Base-by-base conservation (phyloP, 306 rosid genomes). In the Prosopis cineraria region DNA sequence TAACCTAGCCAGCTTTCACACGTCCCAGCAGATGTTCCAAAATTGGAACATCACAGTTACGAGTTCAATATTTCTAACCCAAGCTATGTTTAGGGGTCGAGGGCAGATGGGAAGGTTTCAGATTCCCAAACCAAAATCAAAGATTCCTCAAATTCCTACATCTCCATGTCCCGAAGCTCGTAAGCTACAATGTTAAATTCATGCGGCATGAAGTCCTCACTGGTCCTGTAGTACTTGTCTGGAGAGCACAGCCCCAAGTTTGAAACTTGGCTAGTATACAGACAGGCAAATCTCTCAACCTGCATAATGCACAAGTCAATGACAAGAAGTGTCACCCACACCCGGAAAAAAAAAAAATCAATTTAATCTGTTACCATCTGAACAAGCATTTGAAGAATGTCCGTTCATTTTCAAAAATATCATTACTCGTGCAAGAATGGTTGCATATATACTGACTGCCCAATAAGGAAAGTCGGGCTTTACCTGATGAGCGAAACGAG, bases 401-500 rank as follows among this genome's bases (percentile, higher is more conserved):
- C 41, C 19, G 6, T 47, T 67, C 17, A 33, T 31, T 72, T 72
- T 34, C 5, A 65, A 63, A n/a, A 17, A 55, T 43, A 75, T 45
- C 47, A 31, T 17, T 7, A 53, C 29, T 56, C 66, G 3, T 20
- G 44, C 56, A 22, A 70, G 19, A 31, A 80, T 30, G 60, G 31
- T 74, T 3, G 74, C 66, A 43, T 14, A 24, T 56, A 75, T 17
- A 29, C 73, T 62, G 40, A 62, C 10, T 12, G 25, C 6, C 33
- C 34, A 9, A 10, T 7, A 30, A 5, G 24, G 43, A n/a, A 79
- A 72, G 77, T 73, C 63, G 34, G 30, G 44, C 39, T 72, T 82
- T 83, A 96, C 99, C 90, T 96, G 99, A 90, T 96, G 98, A n/a
- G 98, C 97, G 81, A 96, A 96, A 72, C 97, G 95, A 48, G 99